Evolutionary conservation across 2,329 filamentous ascomycete genomes (phyloP), one percentile per base, ranked within the genome.

Genomic region (Ophiostoma tasmaniense): DNA sequence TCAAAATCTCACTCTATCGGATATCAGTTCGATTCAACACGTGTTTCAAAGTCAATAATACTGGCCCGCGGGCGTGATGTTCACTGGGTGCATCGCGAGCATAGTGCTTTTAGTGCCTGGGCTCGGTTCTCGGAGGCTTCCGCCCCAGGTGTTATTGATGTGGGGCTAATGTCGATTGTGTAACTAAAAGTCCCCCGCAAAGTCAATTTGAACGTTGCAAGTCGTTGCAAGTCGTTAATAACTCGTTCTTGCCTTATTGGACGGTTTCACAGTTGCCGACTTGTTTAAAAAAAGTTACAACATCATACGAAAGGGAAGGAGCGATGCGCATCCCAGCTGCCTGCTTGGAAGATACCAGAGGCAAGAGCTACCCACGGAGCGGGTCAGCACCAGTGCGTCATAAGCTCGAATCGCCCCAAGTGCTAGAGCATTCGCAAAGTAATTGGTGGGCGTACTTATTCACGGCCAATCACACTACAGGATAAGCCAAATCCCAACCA

Each of bases 101-200:
- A 2, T 39, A 55, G 50, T 22, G 14, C 3, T 55, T 5, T 45
- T 45, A 45, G 42, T 55, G 50, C 6, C 50, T 55, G 50, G 50
- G 37, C 8, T 67, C 68, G 68, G 52, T 64, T 66, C 55, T 69
- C 68, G 68, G 68, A 69, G 68, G 64, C 25, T 64, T 66, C 68
- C 68, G 68, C 55, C 65, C 64, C 50, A 62, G 22, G 22, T 10
- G 55, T 62, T 33, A 2, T 59, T 59, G 14, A 8, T 33, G 55
- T 62, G 55, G 50, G 50, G 8, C 50, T 7, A 20, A 7, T 25
- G 45, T 52, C 45, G 45, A 52, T 52, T n/a, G 10, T 55, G n/a
- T 25, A 25, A 14, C 50, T 55, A 10, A 25, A 55, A 55, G 50
- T 28, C 45, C 45, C 45, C 45, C 50, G 50, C 50, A 55, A 55